Evolutionary conservation across 257 asterid genomes (phyloP), one percentile per base, ranked within the genome.

Genomic region (Ehretia macrophylla): DNA sequence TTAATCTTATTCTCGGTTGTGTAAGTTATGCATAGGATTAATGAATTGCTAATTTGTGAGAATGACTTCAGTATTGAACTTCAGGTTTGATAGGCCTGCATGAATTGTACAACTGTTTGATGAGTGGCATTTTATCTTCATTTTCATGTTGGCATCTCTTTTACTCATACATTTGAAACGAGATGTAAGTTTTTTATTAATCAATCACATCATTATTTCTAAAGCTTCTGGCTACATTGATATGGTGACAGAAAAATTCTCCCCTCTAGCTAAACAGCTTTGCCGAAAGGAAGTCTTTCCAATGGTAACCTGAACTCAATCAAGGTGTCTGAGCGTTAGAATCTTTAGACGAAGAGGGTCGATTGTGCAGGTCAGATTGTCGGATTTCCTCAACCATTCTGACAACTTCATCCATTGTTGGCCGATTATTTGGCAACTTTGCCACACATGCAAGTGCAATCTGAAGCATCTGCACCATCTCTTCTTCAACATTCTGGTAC

Each of bases 381-480:
- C 86, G 72, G 37, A 83, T 56, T 10, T 83, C 85, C 66, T 90
- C 90, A 22, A 90, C 78, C 95, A 86, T 60, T 35, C 84, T 70
- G 1, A 87, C 80, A 17, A 85, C 88, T 27, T 90, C 88, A 3
- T 81, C 90, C 90, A 92, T 86, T 0, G 60, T 44, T 0, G 98
- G 97, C 44, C 98, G 50, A 69, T 19, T 47, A 3, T 92, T 97
- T 2, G 88, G 71, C 49, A 65, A 71, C 66, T 84, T 82, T 0
- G 87, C 82, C 58, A 82, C 98, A 8, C 98, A 92, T 3, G 93
- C 63, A 45, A 92, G 79, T 0, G 87, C 97, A 40, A 92, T 81
- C 70, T 92, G 98, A 37, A 92, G 95, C 97, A 92, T 74, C 74
- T 84, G 90, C 70, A 92, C 97, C 87, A 92, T 72, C 79, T 88